A percentile compares a stretch with the other conserved stretches of the same genome.
Conservation (phyloP, 2,329 filamentous ascomycete species). For the Diaporthe longicolla region DNA sequence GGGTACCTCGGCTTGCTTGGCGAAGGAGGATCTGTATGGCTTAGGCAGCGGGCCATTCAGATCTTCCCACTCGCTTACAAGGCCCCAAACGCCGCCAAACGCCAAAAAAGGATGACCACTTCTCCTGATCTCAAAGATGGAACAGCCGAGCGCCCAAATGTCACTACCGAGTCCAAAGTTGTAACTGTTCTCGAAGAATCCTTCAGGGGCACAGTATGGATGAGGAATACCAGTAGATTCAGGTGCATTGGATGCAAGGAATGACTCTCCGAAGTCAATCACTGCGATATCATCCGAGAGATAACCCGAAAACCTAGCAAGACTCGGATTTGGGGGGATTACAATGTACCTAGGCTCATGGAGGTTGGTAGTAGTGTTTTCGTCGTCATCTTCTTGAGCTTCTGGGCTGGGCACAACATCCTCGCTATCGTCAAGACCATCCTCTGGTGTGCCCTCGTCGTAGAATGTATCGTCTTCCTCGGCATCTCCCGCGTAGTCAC, state of each 20-base stretch:
- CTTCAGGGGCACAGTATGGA: background rate
- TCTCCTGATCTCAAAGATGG: slow-evolving; percentile 2
- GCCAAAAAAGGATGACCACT: background rate
- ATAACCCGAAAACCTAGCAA: background rate
- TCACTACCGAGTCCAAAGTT: background rate
- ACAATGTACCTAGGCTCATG: slow-evolving; percentile 6
- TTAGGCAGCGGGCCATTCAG: background rate
- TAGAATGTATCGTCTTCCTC: background rate
- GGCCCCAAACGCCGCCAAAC: background rate
- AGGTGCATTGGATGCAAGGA: background rate
- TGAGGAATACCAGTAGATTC: background rate
- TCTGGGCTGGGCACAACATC: background rate
- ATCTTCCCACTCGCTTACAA: background rate
- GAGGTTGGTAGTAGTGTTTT: background rate
- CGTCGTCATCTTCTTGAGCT: background rate
- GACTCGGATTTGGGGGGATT: background rate
- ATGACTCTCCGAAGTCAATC: slow-evolving; percentile 14
- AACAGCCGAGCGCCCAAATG: background rate
- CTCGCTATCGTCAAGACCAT: background rate
- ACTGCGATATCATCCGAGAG: slow-evolving; percentile 9
- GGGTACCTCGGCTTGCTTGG: background rate
- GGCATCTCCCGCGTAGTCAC: background rate
- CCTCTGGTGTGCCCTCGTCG: background rate
- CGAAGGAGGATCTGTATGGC: background rate
- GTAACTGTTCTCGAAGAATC: background rate